phyloP scores from a whole-genome alignment of 164 flowering plant species.

The Tinospora cordifolia region DNA sequence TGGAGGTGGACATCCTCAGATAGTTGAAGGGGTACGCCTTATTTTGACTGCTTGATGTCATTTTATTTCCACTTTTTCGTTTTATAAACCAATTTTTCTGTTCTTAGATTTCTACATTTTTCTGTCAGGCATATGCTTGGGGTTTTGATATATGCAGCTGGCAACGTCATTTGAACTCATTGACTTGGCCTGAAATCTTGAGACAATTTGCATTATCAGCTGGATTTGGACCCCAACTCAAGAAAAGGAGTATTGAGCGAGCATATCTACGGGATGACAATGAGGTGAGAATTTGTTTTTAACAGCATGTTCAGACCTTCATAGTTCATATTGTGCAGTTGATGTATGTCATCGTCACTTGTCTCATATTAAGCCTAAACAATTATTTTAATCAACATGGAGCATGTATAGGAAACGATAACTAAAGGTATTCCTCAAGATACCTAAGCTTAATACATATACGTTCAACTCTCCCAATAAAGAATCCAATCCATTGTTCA shows the following conservation, averaged over 20 bases:
- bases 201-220: slow-evolving; percentile 80
- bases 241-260: slow-evolving; percentile 40
- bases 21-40: slow-evolving; percentile 79
- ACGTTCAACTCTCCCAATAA: no score
- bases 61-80: neutral
- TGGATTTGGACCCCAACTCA: slow-evolving; percentile 77
- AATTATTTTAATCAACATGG: no score
- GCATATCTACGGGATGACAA: slow-evolving; percentile 53
- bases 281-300: slow-evolving; percentile 38
- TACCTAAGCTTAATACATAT: no score
- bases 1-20: slow-evolving; percentile 88
- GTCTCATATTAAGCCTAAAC: neutral
- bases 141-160: slow-evolving; percentile 88
- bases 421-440: no score
- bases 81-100: neutral
- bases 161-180: slow-evolving; percentile 65
- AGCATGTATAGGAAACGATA: no score
- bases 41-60: slow-evolving; percentile 1
- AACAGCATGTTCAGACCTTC: neutral
- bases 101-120: slow-evolving; percentile 3
- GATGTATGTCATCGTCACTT: neutral
- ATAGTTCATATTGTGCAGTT: neutral
- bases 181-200: slow-evolving; percentile 93
- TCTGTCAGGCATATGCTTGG: slow-evolving; percentile 82
- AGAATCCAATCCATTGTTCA: no score